phyloP scores from a whole-genome alignment of 2,329 filamentous ascomycete genomes.

The Tolypocladium cylindrosporum region DNA sequence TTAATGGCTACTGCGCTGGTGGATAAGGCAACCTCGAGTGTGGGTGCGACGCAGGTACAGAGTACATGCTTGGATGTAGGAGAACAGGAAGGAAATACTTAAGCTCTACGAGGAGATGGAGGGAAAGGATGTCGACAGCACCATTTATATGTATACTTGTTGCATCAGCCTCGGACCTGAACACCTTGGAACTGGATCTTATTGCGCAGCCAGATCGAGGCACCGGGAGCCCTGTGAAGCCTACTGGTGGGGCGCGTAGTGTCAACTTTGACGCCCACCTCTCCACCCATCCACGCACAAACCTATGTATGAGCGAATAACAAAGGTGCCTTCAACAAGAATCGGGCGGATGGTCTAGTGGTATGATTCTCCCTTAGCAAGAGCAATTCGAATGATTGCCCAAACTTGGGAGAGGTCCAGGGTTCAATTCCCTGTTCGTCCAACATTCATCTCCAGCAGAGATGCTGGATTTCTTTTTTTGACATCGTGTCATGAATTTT shows the following conservation, averaged over 20 bases:
- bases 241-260: background rate
- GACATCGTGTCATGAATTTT: constrained; percentile 3
- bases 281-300: background rate
- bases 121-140: too few species aligned
- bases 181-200: too few species aligned
- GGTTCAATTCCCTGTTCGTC: constrained; percentile 24
- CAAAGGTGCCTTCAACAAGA: background rate
- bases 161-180: too few species aligned
- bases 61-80: too few species aligned
- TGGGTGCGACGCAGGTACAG: too few species aligned
- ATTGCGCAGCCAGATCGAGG: too few species aligned
- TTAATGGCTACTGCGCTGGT: too few species aligned
- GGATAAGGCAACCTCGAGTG: too few species aligned
- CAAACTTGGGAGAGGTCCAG: constrained; percentile 20
- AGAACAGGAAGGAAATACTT: too few species aligned
- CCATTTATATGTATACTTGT: too few species aligned
- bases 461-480: background rate
- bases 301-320: background rate
- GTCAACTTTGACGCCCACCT: background rate
- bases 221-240: too few species aligned
- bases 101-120: too few species aligned
- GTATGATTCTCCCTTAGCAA: constrained; percentile 12
- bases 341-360: constrained; percentile 12
- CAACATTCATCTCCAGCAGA: constrained; percentile 1
- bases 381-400: constrained; percentile 8